Base-by-base conservation (phyloP, 345 rosid genomes). In the Sapria himalayana region DNA sequence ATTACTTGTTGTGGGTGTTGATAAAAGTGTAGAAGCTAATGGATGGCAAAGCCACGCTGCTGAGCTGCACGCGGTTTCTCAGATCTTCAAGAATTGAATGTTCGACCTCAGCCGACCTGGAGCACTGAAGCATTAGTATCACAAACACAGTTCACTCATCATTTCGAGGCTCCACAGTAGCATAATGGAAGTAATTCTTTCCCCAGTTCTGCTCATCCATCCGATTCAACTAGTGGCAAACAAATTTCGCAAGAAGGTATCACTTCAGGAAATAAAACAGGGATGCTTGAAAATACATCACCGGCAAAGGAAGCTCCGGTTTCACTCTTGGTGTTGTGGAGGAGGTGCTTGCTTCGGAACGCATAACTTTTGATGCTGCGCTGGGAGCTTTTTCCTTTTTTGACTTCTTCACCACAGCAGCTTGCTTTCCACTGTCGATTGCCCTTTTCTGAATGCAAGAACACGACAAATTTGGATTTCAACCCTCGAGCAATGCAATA, bases 81-180 rank as follows among this genome's bases (percentile, higher is more conserved):
- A 91, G 62, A 70, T 84, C 95, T 62, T 84, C 99, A 32, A 91
- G 85, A 23, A 84, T 77, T 40, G 96, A 80, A 52, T 69, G 82
- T 49, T 91, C 99, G 37, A 78, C 85, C 39, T 91, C 99, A 1
- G 74, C 55, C 48, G 92, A 49, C 62, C 99, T 84, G 64, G 43
- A 61, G 54, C 47, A 35, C 60, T 49, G 14, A 39, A 22, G 11
- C 17, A 22, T 5, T 42, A 10, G 7, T 23, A 13, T 37, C 41
- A 33, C 43, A 40, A 13, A n/a, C 22, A 9, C 17, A 48, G 41
- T 25, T 34, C n/a, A 1, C 42, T 22, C 2, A 25, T 25, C 40
- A 29, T 33, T 10, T 22, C 3, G 14, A 47, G 32, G 18, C 41
- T 41, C 43, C 29, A 22, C 0, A 35, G 29, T 41, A 19, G 15